Evolutionary conservation across 106 monocot genomes (phyloP).

Genomic region (Posidonia australis): DNA sequence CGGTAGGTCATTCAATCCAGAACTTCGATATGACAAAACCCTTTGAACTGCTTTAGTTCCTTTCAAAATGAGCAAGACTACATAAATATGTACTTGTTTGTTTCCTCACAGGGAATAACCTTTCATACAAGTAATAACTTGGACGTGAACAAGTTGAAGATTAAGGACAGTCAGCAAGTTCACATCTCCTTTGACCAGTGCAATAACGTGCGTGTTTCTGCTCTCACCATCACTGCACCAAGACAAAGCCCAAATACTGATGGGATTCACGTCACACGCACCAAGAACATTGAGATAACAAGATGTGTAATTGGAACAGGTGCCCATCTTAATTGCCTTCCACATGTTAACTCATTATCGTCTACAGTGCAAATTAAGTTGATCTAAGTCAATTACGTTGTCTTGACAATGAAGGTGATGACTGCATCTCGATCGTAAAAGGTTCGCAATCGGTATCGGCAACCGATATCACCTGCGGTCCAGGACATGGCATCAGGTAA

Average conservation of each 20-base stretch:
- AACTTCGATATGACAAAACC: too few relatives aligned
- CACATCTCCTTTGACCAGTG: slow-evolving; percentile 44
- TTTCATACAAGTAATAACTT: slow-evolving; percentile 41
- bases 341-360: too few relatives aligned
- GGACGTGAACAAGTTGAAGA: slow-evolving; percentile 29
- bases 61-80: too few relatives aligned
- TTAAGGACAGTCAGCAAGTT: slow-evolving; percentile 65
- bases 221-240: slow-evolving; percentile 37
- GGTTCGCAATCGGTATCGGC: slow-evolving; percentile 33
- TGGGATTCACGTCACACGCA: slow-evolving; percentile 62
- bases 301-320: slow-evolving; percentile 52
- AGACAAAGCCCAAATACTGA: slow-evolving; percentile 70
- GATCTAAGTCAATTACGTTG: too few relatives aligned
- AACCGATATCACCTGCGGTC: slow-evolving; percentile 45
- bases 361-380: background rate
- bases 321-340: too few relatives aligned
- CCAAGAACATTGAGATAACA: slow-evolving; percentile 34
- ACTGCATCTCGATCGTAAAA: slow-evolving; percentile 68
- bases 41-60: too few relatives aligned
- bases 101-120: slow-evolving; percentile 36
- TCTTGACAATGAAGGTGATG: slow-evolving; percentile 74
- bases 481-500: slow-evolving; percentile 93
- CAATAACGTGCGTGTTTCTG: slow-evolving; percentile 25
- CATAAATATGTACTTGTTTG: too few relatives aligned
- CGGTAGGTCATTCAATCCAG: too few relatives aligned